Base-by-base conservation (phyloP, 2,329 filamentous ascomycete genomes). In the Ceratocystis diversiconidia region DNA sequence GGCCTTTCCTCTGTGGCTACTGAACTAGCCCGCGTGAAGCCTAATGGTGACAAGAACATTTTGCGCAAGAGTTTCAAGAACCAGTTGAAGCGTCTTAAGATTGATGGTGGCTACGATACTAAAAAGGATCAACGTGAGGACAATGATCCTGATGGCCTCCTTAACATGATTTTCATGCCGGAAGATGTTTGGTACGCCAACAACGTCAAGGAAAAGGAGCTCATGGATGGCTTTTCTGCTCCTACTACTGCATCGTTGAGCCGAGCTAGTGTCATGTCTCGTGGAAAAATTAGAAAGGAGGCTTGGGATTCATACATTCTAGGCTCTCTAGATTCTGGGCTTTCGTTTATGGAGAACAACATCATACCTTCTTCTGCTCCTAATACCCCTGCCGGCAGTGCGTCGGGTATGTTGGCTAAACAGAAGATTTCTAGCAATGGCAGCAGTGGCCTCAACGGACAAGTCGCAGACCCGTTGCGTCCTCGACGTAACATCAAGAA, bases 401-500 rank as follows among this genome's bases (percentile, higher is more conserved):
- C 44, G 12, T 59, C 55, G 28, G 55, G 55, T 25, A 36, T 59
- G 55, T 32, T 59, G 55, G 55, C 12, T n/a, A 59, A 36, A n/a
- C 55, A 30, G 15, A 59, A 59, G 55, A 36, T 36, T 19, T n/a
- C 55, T 10, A 19, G 55, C 5, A 59, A 28, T 52, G 28, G 62
- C 22, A 50, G 55, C 32, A 50, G 50, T 57, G 59, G 57, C 5
- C 41, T 64, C 3, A 46, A 46, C 19, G 60, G 60, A 52, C 59
- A 65, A 62, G 61, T 22, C 3, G 36, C n/a, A 41, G 79, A 82
- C 65, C 74, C 76, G 10, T 74, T 77, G 48, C 79, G 88, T 65
- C 84, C 86, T 43, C 85, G 86, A 70, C 81, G 88, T 61, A 78
- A 79, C 65, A 80, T 83, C 68, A 89, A 88, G 77, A 91, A 91